These are phyloP conservation scores for Glycyrrhiza uralensis DNA, from an alignment of 306 rosid species.

Conservation along the genomic window DNA sequence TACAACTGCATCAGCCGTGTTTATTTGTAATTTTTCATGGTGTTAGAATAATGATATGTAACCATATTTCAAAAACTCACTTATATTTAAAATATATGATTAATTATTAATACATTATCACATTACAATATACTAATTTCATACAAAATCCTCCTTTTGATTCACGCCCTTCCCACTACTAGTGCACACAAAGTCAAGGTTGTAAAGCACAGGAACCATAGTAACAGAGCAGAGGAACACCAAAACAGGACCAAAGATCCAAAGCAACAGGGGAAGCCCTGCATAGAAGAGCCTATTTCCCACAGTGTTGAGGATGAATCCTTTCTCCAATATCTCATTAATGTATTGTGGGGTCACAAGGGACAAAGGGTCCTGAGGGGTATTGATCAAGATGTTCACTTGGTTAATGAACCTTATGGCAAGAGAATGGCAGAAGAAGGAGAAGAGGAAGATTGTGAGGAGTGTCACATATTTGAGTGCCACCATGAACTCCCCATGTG, in stretches of 20 bases:
- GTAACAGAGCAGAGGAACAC: constrained; percentile 67
- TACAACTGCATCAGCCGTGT: too few species aligned
- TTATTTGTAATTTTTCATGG: too few species aligned
- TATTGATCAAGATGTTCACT: constrained; percentile 79
- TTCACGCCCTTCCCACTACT: constrained; percentile 18
- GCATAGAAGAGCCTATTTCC: constrained; percentile 84
- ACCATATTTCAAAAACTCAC: too few species aligned
- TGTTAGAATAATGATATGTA: too few species aligned
- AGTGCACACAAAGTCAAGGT: constrained; percentile 60
- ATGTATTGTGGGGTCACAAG: constrained; percentile 56
- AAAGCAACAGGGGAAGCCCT: constrained; percentile 70
- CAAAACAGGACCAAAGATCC: constrained; percentile 90
- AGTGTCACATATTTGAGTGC: constrained; percentile 76
- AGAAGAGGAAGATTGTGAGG: constrained; percentile 72
- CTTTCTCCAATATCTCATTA: constrained; percentile 61
- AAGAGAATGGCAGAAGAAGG: constrained; percentile 81
- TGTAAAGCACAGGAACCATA: constrained; percentile 79
- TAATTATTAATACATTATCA: background rate
- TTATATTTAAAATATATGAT: background rate
- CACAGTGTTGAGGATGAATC: constrained; percentile 64
- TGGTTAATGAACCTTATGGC: constrained; percentile 85
- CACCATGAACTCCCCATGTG: constrained; percentile 91
- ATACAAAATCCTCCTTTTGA: constrained; percentile 32
- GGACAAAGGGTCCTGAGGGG: constrained; percentile 54
- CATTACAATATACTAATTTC: background rate